A percentile compares a stretch with the other conserved stretches of the same genome.
These are phyloP conservation scores for Magnaporthiopsis poae DNA, from an alignment of 2,329 filamentous ascomycete genomes.

Conservation along the genomic window DNA sequence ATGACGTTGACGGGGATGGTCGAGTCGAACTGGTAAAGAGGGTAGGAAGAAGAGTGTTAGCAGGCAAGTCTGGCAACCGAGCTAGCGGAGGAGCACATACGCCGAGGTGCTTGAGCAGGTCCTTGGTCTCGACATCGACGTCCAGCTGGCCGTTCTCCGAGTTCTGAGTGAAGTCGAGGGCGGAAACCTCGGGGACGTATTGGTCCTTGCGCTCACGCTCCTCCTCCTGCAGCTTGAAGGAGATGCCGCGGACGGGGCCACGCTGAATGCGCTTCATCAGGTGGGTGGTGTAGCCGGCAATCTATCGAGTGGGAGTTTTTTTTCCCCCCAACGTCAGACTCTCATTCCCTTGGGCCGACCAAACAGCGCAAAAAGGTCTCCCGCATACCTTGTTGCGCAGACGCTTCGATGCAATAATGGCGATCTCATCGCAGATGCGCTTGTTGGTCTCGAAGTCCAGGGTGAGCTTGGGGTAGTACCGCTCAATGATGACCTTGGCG, in stretches of 20 bases:
- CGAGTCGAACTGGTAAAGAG: conserved; percentile 67
- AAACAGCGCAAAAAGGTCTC: not conserved
- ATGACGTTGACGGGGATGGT: conserved; percentile 88
- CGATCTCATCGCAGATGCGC: conserved; percentile 99
- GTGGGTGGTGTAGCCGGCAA: conserved; percentile 96
- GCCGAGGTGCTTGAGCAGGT: conserved; percentile 95
- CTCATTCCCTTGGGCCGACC: not conserved
- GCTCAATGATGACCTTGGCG: conserved; percentile 99
- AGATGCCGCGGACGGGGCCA: conserved; percentile 97
- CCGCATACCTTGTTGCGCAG: conserved; percentile 88
- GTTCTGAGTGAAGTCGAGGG: conserved; percentile 94
- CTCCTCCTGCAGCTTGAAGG: conserved; percentile 99
- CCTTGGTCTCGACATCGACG: conserved; percentile 95
- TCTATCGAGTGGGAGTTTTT: conserved; percentile 39
- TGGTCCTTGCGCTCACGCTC: conserved; percentile 99
- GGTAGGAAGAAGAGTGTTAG: conserved; percentile 20
- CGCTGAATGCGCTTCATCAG: conserved; percentile 99
- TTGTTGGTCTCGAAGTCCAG: conserved; percentile 99
- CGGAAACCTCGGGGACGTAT: conserved; percentile 97
- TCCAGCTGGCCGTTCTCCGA: conserved; percentile 87
- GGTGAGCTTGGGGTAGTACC: conserved; percentile 93
- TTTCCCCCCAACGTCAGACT: not conserved
- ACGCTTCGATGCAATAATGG: conserved; percentile 97
- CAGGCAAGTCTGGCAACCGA: not conserved
- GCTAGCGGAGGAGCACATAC: conserved; percentile 50